These are phyloP conservation scores for Coemansia sp. DNA, from an alignment of 192 early-diverging fungal genomes.

Conservation along the genomic window DNA sequence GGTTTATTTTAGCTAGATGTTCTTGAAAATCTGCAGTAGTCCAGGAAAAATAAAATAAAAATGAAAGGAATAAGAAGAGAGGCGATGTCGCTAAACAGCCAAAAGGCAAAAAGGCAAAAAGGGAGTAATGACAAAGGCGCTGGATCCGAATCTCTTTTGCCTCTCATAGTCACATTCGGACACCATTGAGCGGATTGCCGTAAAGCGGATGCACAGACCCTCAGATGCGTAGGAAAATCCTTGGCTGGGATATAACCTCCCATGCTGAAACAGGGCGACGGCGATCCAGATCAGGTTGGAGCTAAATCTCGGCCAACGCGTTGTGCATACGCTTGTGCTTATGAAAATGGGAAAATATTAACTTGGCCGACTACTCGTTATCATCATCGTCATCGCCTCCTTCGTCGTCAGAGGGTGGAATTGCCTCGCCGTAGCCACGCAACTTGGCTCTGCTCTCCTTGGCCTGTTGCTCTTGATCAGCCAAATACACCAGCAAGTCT, in stretches of 20 bases:
- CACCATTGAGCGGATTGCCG: neutral
- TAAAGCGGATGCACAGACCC: neutral
- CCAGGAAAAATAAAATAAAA: neutral
- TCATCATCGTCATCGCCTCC: constrained; percentile 55
- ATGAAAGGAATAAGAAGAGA: neutral
- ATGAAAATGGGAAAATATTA: neutral
- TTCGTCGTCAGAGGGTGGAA: constrained; percentile 57
- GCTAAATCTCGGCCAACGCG: neutral
- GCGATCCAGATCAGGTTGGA: neutral
- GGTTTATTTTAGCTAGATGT: too few species aligned
- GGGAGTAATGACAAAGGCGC: neutral
- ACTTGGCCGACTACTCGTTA: constrained; percentile 9
- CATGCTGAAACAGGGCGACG: neutral
- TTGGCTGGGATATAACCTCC: neutral
- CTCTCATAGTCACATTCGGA: neutral
- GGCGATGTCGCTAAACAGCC: neutral
- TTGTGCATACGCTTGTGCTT: neutral
- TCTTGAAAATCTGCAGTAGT: too few species aligned
- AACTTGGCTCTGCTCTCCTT: constrained; percentile 55
- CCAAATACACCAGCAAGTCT: constrained; percentile 77
- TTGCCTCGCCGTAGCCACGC: constrained; percentile 53
- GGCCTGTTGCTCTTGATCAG: constrained; percentile 75
- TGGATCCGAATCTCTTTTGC: neutral
- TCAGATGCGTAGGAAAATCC: neutral
- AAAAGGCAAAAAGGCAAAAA: neutral